phyloP scores from a whole-genome alignment of 495 filamentous ascomycete species.

The Hypomontagnella submonticulosa region DNA sequence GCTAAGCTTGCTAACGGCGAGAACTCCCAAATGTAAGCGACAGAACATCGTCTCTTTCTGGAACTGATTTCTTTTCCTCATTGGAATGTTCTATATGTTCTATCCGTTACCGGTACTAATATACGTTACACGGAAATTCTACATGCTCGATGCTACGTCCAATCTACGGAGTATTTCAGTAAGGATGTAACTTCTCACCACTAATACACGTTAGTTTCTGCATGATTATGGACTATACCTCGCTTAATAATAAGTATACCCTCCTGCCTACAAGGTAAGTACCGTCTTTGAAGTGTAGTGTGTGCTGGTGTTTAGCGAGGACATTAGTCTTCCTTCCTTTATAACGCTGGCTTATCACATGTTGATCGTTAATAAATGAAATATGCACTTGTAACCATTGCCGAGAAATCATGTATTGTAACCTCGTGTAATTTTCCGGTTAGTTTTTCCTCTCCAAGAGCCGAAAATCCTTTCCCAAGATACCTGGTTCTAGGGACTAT shows the following conservation, averaged over 20 bases:
- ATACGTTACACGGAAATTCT: background rate
- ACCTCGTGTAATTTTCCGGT: too few relatives aligned
- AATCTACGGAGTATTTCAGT: background rate
- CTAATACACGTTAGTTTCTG: constrained; percentile 7
- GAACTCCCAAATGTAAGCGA: constrained; percentile 1
- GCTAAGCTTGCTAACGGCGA: background rate
- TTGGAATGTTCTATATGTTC: background rate
- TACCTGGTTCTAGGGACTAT: background rate
- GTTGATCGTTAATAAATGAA: too few relatives aligned
- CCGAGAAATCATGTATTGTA: too few relatives aligned
- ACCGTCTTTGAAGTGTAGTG: too few relatives aligned
- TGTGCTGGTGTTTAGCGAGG: too few relatives aligned
- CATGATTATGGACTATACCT: constrained; percentile 9
- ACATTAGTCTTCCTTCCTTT: too few relatives aligned
- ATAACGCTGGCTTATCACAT: too few relatives aligned
- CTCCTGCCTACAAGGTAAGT: too few relatives aligned
- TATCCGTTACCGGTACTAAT: too few relatives aligned
- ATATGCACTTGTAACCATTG: too few relatives aligned
- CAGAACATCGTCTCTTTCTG: background rate
- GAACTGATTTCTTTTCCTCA: background rate
- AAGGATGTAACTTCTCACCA: constrained; percentile 5
- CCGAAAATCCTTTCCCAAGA: too few relatives aligned
- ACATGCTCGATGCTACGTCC: background rate
- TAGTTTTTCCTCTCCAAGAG: too few relatives aligned
- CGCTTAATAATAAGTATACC: background rate